These are phyloP conservation scores for Podospora anserina DNA, from an alignment of 495 filamentous ascomycete genomes.

Conservation along the genomic window DNA sequence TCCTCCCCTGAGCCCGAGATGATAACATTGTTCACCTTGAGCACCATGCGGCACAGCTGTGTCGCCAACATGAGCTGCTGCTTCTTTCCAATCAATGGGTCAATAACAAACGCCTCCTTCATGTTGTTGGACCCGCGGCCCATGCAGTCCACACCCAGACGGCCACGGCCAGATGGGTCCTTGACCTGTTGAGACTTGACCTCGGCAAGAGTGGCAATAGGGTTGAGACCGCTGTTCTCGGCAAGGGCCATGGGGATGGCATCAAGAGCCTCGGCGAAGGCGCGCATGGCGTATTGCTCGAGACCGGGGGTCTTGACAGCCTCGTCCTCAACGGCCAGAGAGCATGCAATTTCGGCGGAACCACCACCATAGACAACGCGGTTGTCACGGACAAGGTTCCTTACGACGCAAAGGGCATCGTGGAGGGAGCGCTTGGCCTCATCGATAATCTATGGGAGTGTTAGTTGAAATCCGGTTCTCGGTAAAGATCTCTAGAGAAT, in stretches of 20 bases:
- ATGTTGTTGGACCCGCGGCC: constrained; percentile 90
- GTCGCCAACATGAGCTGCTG: constrained; percentile 95
- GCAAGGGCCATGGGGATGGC: constrained; percentile 93
- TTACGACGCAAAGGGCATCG: constrained; percentile 95
- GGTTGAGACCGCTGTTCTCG: constrained; percentile 93
- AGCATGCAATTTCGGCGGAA: constrained; percentile 97
- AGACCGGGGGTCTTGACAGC: constrained; percentile 92
- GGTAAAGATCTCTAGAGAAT: neutral
- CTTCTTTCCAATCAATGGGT: constrained; percentile 94
- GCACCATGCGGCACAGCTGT: constrained; percentile 97
- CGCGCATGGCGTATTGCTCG: constrained; percentile 98
- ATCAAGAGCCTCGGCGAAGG: constrained; percentile 93
- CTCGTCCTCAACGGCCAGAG: constrained; percentile 90
- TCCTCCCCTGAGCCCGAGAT: constrained; percentile 88
- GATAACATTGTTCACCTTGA: constrained; percentile 98
- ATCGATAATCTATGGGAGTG: constrained; percentile 75
- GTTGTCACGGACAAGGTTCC: constrained; percentile 94
- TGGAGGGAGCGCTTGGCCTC: constrained; percentile 97
- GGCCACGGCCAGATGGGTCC: constrained; percentile 62
- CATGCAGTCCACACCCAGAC: constrained; percentile 97
- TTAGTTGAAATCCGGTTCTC: neutral
- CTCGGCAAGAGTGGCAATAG: constrained; percentile 89
- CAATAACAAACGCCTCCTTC: constrained; percentile 95
- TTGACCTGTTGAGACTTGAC: constrained; percentile 96
- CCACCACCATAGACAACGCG: constrained; percentile 98